Conservation (phyloP, 1,139 yeast genomes). For the Suhomyces ambrosiae region DNA sequence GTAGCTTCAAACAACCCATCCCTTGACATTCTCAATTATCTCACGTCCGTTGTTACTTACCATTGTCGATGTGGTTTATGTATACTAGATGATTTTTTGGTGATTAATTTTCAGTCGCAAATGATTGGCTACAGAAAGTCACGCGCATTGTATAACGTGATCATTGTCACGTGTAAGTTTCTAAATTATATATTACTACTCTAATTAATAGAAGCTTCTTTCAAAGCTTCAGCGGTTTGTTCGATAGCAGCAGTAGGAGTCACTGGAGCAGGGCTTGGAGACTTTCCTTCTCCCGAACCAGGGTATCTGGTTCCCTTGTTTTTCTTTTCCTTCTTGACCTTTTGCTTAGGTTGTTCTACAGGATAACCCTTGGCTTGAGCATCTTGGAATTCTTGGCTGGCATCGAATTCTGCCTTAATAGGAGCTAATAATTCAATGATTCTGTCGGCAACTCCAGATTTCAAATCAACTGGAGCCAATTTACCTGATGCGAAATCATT, state of each 20-base stretch:
- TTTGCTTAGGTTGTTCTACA: conserved; percentile 63
- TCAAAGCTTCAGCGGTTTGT: conserved; percentile 20
- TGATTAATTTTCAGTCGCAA: conserved; percentile 15
- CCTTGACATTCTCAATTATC: too few species aligned
- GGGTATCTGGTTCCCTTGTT: conserved; percentile 87
- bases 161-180: conserved; percentile 1
- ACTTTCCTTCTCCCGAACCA: conserved; percentile 45
- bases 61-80: conserved; percentile 12
- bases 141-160: conserved; percentile 4
- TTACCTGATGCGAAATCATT: conserved; percentile 69
- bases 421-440: conserved; percentile 83
- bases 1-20: too few species aligned
- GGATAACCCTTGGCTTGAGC: conserved; percentile 85
- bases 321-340: conserved; percentile 75
- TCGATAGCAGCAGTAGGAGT: conserved; percentile 18
- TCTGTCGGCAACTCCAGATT: conserved; percentile 85
- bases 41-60: too few species aligned
- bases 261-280: conserved; percentile 13
- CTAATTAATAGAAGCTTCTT: conserved; percentile 16
- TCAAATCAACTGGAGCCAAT: conserved; percentile 91
- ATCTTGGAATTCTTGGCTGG: conserved; percentile 70
- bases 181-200: conserved; percentile 1
- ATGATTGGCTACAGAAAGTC: conserved; percentile 11
- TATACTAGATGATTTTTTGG: conserved; percentile 9
- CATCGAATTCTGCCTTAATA: conserved; percentile 67